Evolutionary conservation across 352 stramenopile species (phyloP).

Genomic region (Pythium rishiriense): DNA sequence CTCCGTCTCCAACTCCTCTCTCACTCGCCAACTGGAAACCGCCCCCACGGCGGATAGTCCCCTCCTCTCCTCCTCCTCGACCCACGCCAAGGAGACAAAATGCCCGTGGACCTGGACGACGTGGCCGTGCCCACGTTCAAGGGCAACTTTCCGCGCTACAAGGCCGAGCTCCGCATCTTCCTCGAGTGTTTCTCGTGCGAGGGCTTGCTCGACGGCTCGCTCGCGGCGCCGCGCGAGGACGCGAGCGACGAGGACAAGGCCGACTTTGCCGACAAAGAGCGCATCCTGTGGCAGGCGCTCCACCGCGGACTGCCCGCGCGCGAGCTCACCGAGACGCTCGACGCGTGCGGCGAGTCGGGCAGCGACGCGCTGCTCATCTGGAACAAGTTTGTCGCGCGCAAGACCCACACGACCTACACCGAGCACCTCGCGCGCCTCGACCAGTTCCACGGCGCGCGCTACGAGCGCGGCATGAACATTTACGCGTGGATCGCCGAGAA

Average conservation of each 20-base stretch:
- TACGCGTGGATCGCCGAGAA: constrained; percentile 27
- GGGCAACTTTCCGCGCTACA: constrained; percentile 26
- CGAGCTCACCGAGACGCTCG: constrained; percentile 21
- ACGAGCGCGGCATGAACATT: constrained; percentile 24
- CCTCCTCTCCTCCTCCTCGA: too few species aligned
- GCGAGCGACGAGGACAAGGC: constrained; percentile 14
- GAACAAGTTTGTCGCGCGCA: constrained; percentile 16
- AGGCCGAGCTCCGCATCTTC: constrained; percentile 24
- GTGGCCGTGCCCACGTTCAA: constrained; percentile 21
- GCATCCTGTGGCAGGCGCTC: constrained; percentile 17
- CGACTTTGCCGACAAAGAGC: constrained; percentile 17
- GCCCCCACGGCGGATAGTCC: too few species aligned
- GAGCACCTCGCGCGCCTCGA: constrained; percentile 22
- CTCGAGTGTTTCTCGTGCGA: constrained; percentile 18
- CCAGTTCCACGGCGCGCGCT: constrained; percentile 21
- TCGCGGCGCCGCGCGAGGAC: constrained; percentile 13
- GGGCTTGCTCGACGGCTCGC: constrained; percentile 14
- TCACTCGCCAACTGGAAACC: too few species aligned
- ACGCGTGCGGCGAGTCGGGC: constrained; percentile 1
- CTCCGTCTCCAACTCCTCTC: too few species aligned
- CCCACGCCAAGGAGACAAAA: too few species aligned
- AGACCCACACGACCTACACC: constrained; percentile 24
- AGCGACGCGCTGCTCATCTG: constrained; percentile 15
- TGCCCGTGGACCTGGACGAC: constrained; percentile 14
- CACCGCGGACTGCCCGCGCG: constrained; percentile 14